phyloP scores from a whole-genome alignment of 2,329 filamentous ascomycete genomes.

The Clarireedia sp. region DNA sequence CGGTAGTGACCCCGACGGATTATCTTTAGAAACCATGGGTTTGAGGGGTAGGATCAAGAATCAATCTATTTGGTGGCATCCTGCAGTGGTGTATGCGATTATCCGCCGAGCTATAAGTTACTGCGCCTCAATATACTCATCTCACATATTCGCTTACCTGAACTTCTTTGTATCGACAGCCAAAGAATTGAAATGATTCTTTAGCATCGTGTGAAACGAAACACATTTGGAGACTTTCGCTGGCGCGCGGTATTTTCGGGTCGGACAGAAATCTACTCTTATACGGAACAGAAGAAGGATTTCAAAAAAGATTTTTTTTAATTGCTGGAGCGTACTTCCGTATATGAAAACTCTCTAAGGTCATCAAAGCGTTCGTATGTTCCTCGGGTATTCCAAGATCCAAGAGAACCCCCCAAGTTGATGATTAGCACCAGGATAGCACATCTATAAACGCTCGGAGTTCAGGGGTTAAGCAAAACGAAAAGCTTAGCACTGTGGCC shows the following conservation, averaged over 20 bases:
- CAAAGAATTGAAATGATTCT: neutral
- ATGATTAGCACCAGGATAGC: slow-evolving; percentile 1
- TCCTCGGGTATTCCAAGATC: neutral
- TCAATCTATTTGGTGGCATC: too few relatives aligned
- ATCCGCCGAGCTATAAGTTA: neutral
- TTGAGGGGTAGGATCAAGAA: neutral
- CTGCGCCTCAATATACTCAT: neutral
- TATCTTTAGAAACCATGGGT: neutral
- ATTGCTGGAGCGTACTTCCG: too few relatives aligned
- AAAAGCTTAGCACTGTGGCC: neutral
- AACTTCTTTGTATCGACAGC: neutral
- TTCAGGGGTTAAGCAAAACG: slow-evolving; percentile 3
- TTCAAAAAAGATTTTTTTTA: too few relatives aligned
- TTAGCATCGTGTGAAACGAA: slow-evolving; percentile 1
- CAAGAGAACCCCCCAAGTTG: neutral
- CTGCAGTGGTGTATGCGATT: too few relatives aligned
- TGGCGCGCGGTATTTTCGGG: slow-evolving; percentile 3
- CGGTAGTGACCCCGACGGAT: neutral
- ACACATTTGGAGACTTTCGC: neutral
- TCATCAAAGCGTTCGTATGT: slow-evolving; percentile 2
- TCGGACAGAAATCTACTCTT: neutral
- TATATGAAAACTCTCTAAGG: neutral
- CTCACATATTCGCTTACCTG: neutral
- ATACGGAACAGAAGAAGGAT: neutral
- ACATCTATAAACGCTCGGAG: neutral